phyloP scores from a whole-genome alignment of 371 early-diverging fungal genomes.

The Mortierella sp. region DNA sequence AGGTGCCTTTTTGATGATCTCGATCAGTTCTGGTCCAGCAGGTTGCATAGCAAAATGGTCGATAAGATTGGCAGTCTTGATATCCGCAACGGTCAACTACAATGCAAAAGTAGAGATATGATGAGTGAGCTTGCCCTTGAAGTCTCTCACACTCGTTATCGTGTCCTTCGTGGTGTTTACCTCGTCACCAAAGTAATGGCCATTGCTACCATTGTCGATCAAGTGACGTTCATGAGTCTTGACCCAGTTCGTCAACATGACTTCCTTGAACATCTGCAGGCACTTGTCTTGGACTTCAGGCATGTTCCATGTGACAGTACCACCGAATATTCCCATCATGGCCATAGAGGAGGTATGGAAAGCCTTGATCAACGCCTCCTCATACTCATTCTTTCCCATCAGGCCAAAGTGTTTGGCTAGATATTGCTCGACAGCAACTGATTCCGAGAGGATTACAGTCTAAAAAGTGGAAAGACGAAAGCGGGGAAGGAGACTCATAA shows the following conservation, averaged over 20 bases:
- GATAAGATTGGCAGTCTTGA: conserved; percentile 15
- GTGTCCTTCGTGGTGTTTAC: not conserved
- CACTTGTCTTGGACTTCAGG: conserved; percentile 6
- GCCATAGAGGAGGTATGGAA: conserved; percentile 7
- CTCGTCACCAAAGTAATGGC: conserved; percentile 22
- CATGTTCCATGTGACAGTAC: conserved; percentile 2
- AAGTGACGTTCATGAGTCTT: conserved; percentile 17
- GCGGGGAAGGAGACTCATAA: too few species aligned
- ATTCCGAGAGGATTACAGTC: conserved; percentile 17
- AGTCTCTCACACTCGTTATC: not conserved
- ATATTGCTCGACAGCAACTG: conserved; percentile 9
- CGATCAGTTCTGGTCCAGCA: conserved; percentile 6
- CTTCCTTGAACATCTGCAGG: conserved; percentile 1
- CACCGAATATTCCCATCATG: not conserved
- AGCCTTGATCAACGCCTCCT: conserved; percentile 11
- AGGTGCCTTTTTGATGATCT: conserved; percentile 13
- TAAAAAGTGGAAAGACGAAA: not conserved
- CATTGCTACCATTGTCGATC: conserved; percentile 23
- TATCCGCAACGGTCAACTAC: conserved; percentile 13
- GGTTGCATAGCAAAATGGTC: conserved; percentile 8
- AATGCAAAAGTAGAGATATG: not conserved
- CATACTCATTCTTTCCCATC: conserved; percentile 18
- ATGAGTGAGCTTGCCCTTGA: too few species aligned
- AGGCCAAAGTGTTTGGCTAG: conserved; percentile 17
- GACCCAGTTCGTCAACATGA: not conserved